Base-by-base conservation (phyloP, 805 yeast genomes). In the Cyberlindnera petersonii region DNA sequence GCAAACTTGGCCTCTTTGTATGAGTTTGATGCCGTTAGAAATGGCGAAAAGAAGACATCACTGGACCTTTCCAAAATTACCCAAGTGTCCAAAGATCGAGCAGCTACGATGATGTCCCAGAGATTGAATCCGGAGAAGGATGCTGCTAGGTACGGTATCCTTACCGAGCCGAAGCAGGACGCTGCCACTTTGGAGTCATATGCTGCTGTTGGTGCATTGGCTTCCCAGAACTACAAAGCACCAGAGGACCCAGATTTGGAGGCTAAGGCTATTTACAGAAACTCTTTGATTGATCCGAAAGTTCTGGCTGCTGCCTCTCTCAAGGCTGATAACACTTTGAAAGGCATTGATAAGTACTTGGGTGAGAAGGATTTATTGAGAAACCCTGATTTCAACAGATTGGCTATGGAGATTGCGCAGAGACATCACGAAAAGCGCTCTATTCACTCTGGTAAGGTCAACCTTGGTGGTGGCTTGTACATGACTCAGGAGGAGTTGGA, bases 391-490 rank as follows among this genome's bases (percentile, higher is more conserved):
- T 72, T 66, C 56, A 86, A 86, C 64, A 77, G 77, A 47, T 74
- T 74, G 47, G 97, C 96, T 2, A 71, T 82, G 38, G 79, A 80
- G 22, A 65, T 84, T 46, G 96, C 96, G 3, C 84, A 83, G 57
- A 73, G 74, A 46, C 77, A 78, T 52, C 68, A 74, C 33, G 75
- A 74, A 35, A 78, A 75, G 56, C 73, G 91, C 53, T 50, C 55
- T 34, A 68, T 70, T 1, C 37, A 40, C 45, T 58, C 66, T 46
- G 77, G 79, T 47, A 75, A 80, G 59, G 68, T 87, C 52, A 72
- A 86, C 55, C 64, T 91, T 46, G 98, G 98, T 44, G 96, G 95
- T 46, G 98, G 97, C 2, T 70, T 86, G 42, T 75, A 72, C 54
- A 77, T 91, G 73, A 69, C 84, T 27, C 82, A 74, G 43, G 73